Conservation (phyloP, 1,139 yeast genomes). For the Yueomyces sp. region DNA sequence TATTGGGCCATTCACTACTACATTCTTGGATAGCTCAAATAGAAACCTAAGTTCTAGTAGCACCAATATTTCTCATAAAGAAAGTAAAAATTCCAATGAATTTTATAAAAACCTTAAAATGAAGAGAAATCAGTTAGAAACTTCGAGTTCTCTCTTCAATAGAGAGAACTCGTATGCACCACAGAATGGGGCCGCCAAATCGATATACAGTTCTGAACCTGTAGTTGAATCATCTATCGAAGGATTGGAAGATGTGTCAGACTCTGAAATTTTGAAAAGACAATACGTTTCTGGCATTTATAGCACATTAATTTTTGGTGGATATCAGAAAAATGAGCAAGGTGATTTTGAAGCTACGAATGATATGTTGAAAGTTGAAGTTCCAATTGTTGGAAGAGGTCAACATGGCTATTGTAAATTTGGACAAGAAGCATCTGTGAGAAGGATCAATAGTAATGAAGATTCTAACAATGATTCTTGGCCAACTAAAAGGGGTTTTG, state of each 20-base stretch:
- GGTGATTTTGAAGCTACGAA: constrained; percentile 29
- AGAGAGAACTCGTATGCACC: background rate
- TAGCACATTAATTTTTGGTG: constrained; percentile 32
- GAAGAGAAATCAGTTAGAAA: background rate
- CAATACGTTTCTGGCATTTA: constrained; percentile 9
- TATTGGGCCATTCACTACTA: too few relatives aligned
- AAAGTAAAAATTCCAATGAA: background rate
- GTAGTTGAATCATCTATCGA: background rate
- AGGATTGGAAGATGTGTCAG: background rate
- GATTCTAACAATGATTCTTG: constrained; percentile 6
- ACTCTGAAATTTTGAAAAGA: background rate
- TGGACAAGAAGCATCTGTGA: constrained; percentile 24
- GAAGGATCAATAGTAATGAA: constrained; percentile 13
- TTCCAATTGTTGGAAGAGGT: constrained; percentile 27
- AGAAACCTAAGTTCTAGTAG: background rate
- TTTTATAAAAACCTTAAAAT: background rate
- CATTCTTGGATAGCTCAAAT: background rate
- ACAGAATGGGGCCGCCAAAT: background rate
- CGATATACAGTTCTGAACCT: background rate
- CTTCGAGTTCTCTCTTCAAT: background rate
- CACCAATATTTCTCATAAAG: background rate
- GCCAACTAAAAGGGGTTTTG: constrained; percentile 28
- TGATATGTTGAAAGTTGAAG: constrained; percentile 37
- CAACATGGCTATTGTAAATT: constrained; percentile 24
- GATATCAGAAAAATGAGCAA: constrained; percentile 24